Conservation (phyloP, 1,139 yeast species). For the Casaregolazyma suthepensis region DNA sequence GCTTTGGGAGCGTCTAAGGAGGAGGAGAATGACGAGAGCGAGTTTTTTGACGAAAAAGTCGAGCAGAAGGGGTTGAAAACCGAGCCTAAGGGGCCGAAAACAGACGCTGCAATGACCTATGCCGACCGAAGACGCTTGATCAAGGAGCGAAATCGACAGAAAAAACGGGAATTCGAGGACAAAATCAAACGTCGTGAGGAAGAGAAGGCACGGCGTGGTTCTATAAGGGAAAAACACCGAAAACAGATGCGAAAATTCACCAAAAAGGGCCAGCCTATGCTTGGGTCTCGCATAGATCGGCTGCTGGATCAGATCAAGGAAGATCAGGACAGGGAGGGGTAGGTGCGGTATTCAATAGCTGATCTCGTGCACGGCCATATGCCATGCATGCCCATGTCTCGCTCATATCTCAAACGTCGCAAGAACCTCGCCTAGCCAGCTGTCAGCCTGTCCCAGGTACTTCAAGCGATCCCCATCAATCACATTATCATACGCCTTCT, state of each 20-base stretch:
- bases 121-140: conserved; percentile 27
- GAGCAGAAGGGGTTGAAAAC: too few species aligned
- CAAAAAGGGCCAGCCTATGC: conserved; percentile 73
- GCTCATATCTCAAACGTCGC: conserved; percentile 1
- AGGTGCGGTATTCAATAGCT: too few species aligned
- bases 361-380: too few species aligned
- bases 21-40: conserved; percentile 13
- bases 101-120: conserved; percentile 27
- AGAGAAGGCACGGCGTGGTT: conserved; percentile 28
- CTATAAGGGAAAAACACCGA: conserved; percentile 43
- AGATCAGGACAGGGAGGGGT: conserved; percentile 4
- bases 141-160: conserved; percentile 16
- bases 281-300: conserved; percentile 84
- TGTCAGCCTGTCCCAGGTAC: conserved; percentile 2
- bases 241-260: conserved; percentile 53
- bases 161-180: conserved; percentile 23
- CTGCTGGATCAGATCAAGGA: conserved; percentile 61
- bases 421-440: conserved; percentile 11
- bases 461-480: conserved; percentile 13
- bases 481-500: conserved; percentile 8
- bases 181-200: conserved; percentile 24
- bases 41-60: neutral
- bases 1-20: conserved; percentile 31
- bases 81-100: conserved; percentile 30
- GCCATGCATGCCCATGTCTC: too few species aligned